phyloP scores from a whole-genome alignment of 345 rosid species.

The Aquilaria malaccensis region DNA sequence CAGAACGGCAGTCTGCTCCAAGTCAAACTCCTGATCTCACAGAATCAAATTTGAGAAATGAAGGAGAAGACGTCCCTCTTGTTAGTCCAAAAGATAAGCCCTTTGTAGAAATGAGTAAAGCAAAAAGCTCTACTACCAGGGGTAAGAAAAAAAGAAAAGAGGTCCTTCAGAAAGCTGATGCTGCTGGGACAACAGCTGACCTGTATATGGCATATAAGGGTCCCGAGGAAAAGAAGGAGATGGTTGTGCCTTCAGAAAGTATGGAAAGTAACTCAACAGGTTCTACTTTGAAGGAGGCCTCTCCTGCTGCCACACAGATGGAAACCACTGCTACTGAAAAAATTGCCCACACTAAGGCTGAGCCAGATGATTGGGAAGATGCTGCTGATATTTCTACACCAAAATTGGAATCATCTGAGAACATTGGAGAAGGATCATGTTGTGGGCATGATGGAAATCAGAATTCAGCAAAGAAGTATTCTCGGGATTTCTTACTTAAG shows the following conservation, averaged over 20 bases:
- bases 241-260: conserved; percentile 21
- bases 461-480: conserved; percentile 61
- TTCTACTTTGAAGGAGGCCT: conserved; percentile 29
- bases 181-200: conserved; percentile 80
- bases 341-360: conserved; percentile 40
- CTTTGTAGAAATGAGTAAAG: conserved; percentile 30
- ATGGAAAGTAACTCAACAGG: conserved; percentile 18
- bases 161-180: conserved; percentile 83
- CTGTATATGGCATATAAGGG: conserved; percentile 87
- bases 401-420: conserved; percentile 49
- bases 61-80: conserved; percentile 20
- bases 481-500: conserved; percentile 87
- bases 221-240: conserved; percentile 76
- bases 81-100: conserved; percentile 45
- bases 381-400: conserved; percentile 84
- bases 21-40: conserved; percentile 22
- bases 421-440: conserved; percentile 15
- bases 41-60: conserved; percentile 23
- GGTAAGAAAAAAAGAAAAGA: conserved; percentile 63
- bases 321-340: conserved; percentile 25
- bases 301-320: conserved; percentile 22
- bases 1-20: conserved; percentile 23
- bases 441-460: conserved; percentile 32
- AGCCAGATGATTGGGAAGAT: conserved; percentile 98
- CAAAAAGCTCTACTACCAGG: conserved; percentile 32